Evolutionary conservation across 2,329 filamentous ascomycete species (phyloP), one percentile per base, ranked within the genome.

Genomic region (Nemania abortiva): DNA sequence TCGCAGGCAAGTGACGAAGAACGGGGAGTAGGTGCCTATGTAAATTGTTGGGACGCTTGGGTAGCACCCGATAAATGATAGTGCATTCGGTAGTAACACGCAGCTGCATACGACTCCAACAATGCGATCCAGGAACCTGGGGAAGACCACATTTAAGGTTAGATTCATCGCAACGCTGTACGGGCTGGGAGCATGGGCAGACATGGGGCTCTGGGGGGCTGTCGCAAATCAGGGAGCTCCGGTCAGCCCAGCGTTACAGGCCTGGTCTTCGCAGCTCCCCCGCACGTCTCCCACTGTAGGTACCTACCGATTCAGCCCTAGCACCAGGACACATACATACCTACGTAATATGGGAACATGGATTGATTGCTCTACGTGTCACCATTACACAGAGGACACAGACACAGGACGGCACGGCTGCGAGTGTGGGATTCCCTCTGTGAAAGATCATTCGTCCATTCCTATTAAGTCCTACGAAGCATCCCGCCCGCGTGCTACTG

Each of bases 131-230:
- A 22, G 52, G 58, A 66, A 65, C 64, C 68, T 70, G 70, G 67
- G 70, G 67, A 72, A 67, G 57, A 65, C 65, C 57, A 65, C 53
- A 42, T 65, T 66, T 67, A 67, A 34, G 61, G 63, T 53, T 67
- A 66, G 66, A 60, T 67, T 63, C 59, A 63, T 66, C 64, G 63
- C 50, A 59, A 59, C 49, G 42, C 57, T 29, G 45, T 62, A 62
- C 56, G 59, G 45, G 27, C 29, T 27, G 24, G 42, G 20, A 59
- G 49, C 58, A 58, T 63, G 24, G 24, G 24, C 24, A 27, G 24
- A 27, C 24, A 27, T 27, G 53, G 59, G 42, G n/a, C 15, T 53
- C 31, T 54, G 42, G 53, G 42, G 53, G 13, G 31, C 29, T 55
- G 31, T 65, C 20, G 56, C 63, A 60, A 55, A 47, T 55, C 49